Percentiles rank a stretch among this genome's conserved stretches.
Evolutionary conservation across 495 filamentous ascomycete genomes (phyloP).

Genomic region (Chaetomium cochliodes): DNA sequence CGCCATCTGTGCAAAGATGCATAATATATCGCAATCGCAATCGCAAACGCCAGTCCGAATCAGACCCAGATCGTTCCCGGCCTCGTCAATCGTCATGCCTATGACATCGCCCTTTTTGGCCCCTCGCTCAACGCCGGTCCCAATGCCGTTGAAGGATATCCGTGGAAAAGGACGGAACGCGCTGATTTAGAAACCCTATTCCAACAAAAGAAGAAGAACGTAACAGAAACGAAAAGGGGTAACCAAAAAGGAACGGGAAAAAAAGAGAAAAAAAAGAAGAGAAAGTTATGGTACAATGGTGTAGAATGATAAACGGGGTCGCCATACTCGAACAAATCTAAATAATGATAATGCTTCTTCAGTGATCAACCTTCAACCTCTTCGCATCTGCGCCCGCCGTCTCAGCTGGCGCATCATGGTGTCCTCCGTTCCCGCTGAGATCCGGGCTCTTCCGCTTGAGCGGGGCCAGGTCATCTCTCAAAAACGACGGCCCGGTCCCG

Average conservation of each 20-base stretch:
- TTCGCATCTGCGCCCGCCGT: conserved; percentile 44
- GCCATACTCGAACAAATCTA: background rate
- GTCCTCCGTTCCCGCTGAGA: conserved; percentile 35
- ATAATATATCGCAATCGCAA: background rate
- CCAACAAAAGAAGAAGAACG: background rate
- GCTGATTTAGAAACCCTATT: background rate
- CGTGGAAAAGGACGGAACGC: background rate
- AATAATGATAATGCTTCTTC: background rate
- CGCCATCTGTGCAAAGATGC: background rate
- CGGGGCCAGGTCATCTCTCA: conserved; percentile 50
- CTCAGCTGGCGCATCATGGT: conserved; percentile 35
- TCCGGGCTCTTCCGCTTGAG: conserved; percentile 53
- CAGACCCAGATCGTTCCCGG: background rate
- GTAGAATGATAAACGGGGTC: background rate
- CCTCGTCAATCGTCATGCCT: conserved; percentile 7
- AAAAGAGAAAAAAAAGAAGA: background rate
- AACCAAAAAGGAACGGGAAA: background rate
- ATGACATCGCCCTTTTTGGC: background rate
- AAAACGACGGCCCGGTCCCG: conserved; percentile 65
- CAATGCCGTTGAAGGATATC: conserved; percentile 3
- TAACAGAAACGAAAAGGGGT: background rate
- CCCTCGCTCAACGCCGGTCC: conserved; percentile 9
- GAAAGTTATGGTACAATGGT: conserved; percentile 1
- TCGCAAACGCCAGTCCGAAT: background rate
- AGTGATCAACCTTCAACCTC: conserved; percentile 44